Evolutionary conservation across 345 rosid genomes (phyloP).

Genomic region (Eucalyptus sp.): DNA sequence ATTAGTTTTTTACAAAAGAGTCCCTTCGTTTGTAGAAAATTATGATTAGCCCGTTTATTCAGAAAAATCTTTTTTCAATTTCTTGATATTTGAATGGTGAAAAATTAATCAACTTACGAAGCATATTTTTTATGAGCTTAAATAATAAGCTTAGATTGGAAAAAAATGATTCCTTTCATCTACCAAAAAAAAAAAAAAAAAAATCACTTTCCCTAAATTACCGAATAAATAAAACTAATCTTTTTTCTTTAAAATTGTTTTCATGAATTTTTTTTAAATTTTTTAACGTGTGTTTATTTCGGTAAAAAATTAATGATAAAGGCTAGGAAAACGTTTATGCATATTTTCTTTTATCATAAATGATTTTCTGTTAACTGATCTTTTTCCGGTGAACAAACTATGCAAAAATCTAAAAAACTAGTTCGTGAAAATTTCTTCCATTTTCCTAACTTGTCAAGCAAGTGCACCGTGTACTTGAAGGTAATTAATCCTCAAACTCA

Average conservation of each 20-base stretch:
- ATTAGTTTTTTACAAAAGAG: neutral
- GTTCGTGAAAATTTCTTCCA: neutral
- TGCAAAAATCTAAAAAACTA: fast-evolving
- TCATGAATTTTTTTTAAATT: neutral
- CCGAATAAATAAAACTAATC: no score
- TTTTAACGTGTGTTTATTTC: neutral
- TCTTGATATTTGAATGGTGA: neutral
- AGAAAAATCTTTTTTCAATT: fast-evolving
- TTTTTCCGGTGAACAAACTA: neutral
- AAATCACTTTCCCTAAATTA: no score
- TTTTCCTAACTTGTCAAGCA: neutral
- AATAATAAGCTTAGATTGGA: neutral
- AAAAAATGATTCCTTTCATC: neutral
- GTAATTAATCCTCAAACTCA: neutral
- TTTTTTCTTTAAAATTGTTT: no score
- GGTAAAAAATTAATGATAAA: neutral
- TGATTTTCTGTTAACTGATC: fast-evolving
- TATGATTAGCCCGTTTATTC: neutral
- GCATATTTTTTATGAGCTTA: neutral
- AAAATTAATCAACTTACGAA: neutral
- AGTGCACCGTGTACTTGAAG: neutral
- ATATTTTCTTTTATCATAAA: neutral
- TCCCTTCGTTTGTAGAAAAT: neutral
- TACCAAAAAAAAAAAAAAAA: neutral
- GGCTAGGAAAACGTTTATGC: neutral